Conservation (phyloP, 192 early-diverging fungal genomes). For the Linnemannia exigua region DNA sequence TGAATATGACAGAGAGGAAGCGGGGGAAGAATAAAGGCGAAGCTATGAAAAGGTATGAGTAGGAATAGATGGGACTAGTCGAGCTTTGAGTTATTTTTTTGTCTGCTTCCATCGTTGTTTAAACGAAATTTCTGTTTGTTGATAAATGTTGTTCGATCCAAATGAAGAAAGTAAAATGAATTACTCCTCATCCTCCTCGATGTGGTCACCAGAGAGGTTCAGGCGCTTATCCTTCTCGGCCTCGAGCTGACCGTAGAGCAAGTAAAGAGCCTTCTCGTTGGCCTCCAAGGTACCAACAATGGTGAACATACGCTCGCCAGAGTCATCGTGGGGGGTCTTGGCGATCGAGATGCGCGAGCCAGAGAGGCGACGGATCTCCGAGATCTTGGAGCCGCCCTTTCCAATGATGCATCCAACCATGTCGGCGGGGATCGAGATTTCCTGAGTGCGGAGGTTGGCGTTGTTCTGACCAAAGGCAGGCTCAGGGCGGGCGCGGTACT, state of each 20-base stretch:
- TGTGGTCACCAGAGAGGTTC: constrained; percentile 53
- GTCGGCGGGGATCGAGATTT: constrained; percentile 94
- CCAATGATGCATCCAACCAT: constrained; percentile 99
- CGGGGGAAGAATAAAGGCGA: neutral
- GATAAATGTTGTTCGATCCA: neutral
- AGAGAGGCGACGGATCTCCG: constrained; percentile 87
- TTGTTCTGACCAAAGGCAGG: constrained; percentile 51
- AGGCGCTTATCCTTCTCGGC: constrained; percentile 88
- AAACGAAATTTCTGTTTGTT: neutral
- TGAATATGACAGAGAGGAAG: constrained; percentile 13
- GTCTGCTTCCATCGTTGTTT: neutral
- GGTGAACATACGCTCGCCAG: constrained; percentile 91
- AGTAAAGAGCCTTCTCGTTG: constrained; percentile 91
- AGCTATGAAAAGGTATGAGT: neutral
- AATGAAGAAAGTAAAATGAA: constrained; percentile 7
- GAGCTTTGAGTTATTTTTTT: neutral
- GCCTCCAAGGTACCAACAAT: constrained; percentile 90
- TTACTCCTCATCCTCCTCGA: constrained; percentile 53
- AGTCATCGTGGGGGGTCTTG: constrained; percentile 82
- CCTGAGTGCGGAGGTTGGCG: constrained; percentile 81
- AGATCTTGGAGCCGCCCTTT: constrained; percentile 88
- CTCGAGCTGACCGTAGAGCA: constrained; percentile 93
- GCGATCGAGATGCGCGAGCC: constrained; percentile 94
- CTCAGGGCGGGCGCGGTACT: constrained; percentile 50
- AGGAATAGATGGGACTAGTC: neutral